Evolutionary conservation across 2,329 filamentous ascomycete species (phyloP).

Genomic region (Alternaria arborescens): DNA sequence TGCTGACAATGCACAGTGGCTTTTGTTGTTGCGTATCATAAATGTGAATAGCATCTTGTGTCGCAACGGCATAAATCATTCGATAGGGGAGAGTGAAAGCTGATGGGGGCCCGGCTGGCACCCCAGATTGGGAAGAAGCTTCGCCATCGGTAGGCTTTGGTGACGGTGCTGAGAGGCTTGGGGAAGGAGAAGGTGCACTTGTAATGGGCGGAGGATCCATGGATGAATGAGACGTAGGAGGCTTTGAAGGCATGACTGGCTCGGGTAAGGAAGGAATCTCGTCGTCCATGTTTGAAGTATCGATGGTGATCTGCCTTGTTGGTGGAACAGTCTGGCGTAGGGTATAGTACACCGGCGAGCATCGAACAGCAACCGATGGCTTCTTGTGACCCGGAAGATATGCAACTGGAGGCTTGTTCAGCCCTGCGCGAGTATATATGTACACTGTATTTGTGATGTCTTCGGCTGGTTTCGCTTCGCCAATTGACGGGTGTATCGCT

Average conservation of each 20-base stretch:
- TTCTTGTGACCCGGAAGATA: conserved; percentile 98
- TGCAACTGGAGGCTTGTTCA: conserved; percentile 95
- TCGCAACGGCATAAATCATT: conserved; percentile 96
- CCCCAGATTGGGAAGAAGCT: conserved; percentile 62
- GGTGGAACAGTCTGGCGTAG: conserved; percentile 70
- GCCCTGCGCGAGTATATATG: conserved; percentile 93
- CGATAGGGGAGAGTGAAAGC: conserved; percentile 89
- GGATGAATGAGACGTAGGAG: conserved; percentile 68
- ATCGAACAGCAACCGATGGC: conserved; percentile 93
- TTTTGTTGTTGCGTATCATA: conserved; percentile 98
- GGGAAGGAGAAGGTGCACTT: conserved; percentile 61
- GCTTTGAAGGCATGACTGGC: conserved; percentile 67
- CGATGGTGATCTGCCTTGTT: conserved; percentile 91
- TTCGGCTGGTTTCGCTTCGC: conserved; percentile 76
- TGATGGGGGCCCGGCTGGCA: conserved; percentile 59
- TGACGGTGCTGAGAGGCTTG: conserved; percentile 61
- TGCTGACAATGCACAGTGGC: conserved; percentile 93
- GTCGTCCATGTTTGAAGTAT: conserved; percentile 88
- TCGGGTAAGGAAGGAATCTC: conserved; percentile 85
- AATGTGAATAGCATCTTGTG: conserved; percentile 90
- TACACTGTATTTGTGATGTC: conserved; percentile 98
- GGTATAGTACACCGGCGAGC: conserved; percentile 89
- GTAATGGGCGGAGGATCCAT: conserved; percentile 84
- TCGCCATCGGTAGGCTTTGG: conserved; percentile 62
- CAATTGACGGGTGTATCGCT: conserved; percentile 72